A percentile compares a stretch with the other conserved stretches of the same genome.
phyloP scores from a whole-genome alignment of 2,329 filamentous ascomycete genomes.

The Fusarium sp. region DNA sequence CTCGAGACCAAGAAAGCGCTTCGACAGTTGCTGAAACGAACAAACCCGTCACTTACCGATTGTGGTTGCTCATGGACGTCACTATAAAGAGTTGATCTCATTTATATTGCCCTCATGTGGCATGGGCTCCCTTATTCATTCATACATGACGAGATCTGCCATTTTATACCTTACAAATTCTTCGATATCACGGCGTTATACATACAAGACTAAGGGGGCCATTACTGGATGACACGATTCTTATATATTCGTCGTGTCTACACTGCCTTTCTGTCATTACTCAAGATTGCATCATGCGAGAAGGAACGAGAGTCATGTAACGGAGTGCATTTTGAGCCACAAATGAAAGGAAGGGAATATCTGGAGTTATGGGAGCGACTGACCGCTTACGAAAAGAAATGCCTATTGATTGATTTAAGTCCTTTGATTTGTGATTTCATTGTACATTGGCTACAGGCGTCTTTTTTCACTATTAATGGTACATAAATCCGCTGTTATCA shows the following conservation, averaged over 20 bases:
- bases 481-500: not conserved
- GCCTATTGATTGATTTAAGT: conserved; percentile 4
- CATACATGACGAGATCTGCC: not conserved
- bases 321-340: conserved; percentile 21
- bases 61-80: conserved; percentile 66
- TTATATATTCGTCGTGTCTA: conserved; percentile 11
- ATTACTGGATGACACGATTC: conserved; percentile 12
- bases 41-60: conserved; percentile 54
- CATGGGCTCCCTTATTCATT: not conserved
- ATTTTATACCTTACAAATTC: not conserved
- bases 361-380: conserved; percentile 35
- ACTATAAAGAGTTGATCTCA: conserved; percentile 43
- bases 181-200: conserved; percentile 22
- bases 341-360: conserved; percentile 20
- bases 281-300: conserved; percentile 27
- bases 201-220: conserved; percentile 9
- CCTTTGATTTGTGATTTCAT: not conserved
- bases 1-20: conserved; percentile 7
- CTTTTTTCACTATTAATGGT: not conserved
- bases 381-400: conserved; percentile 28
- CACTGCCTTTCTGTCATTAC: conserved; percentile 23
- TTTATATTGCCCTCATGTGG: not conserved
- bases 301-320: conserved; percentile 12
- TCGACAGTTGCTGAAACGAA: conserved; percentile 27
- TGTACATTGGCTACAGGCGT: not conserved